Conservation (phyloP, 139 green algal species). For the Chlamydomonas incerta region DNA sequence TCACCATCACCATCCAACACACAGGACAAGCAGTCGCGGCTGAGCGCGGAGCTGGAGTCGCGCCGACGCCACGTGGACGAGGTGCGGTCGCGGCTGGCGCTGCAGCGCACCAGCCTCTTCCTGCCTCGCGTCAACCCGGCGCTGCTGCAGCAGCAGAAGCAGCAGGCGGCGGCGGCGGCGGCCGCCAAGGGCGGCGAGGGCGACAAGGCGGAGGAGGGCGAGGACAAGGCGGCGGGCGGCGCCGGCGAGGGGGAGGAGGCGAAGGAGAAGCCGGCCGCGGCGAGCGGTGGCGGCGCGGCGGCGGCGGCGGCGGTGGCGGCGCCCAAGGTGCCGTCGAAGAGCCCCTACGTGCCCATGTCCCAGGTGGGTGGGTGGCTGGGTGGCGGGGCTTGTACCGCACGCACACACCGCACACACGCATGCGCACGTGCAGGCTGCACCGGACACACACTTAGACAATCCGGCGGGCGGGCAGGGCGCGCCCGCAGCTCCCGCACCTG, state of each 20-base stretch:
- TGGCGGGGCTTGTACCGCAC: too few species aligned
- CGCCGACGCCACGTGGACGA: constrained; percentile 57
- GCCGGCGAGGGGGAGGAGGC: constrained; percentile 4
- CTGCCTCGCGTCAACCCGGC: background rate
- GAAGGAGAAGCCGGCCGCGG: background rate
- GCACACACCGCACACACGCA: too few species aligned
- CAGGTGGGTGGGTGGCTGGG: too few species aligned
- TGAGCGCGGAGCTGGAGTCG: constrained; percentile 61
- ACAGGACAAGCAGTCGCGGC: constrained; percentile 55
- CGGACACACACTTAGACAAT: too few species aligned
- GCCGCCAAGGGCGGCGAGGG: background rate
- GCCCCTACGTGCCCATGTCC: too few species aligned
- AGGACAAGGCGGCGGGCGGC: background rate
- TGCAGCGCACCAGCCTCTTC: constrained; percentile 22
- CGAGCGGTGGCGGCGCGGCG: background rate
- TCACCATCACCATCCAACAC: too few species aligned
- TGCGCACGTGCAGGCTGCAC: too few species aligned
- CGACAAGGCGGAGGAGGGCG: background rate
- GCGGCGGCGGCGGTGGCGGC: background rate
- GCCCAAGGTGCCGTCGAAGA: too few species aligned
- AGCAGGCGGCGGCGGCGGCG: background rate
- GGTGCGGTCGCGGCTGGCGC: constrained; percentile 47
- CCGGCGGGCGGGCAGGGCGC: too few species aligned
- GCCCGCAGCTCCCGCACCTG: too few species aligned
- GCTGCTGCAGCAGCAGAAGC: background rate